Conservation (phyloP, 2,329 filamentous ascomycete genomes). For the Scedosporium dehoogii region DNA sequence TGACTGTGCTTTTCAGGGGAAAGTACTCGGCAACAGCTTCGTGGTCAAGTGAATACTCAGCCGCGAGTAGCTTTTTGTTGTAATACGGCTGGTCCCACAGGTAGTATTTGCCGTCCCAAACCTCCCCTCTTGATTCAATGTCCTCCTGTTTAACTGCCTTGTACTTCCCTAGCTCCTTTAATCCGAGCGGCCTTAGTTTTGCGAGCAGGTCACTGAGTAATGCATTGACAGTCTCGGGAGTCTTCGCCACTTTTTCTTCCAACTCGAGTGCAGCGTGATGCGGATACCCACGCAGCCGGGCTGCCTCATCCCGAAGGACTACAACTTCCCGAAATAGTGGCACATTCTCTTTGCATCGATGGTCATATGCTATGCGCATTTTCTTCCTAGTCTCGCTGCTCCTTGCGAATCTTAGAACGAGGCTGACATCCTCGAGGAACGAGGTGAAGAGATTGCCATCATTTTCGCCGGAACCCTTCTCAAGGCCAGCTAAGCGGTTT, state of each 20-base stretch:
- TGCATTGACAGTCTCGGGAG: conserved; percentile 1
- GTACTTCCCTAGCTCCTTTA: neutral
- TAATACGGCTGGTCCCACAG: neutral
- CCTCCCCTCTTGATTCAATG: neutral
- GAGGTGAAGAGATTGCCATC: too few relatives aligned
- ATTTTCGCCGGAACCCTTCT: too few relatives aligned
- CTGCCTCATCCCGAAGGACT: conserved; percentile 8
- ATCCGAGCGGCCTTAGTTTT: neutral
- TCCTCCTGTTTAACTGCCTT: neutral
- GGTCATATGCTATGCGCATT: neutral
- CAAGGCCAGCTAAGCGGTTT: too few relatives aligned
- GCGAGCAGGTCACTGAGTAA: neutral
- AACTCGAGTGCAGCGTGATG: conserved; percentile 3
- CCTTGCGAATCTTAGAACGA: neutral
- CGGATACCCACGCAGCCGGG: conserved; percentile 6
- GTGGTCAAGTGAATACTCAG: neutral
- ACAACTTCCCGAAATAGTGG: conserved; percentile 5
- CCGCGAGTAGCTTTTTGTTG: neutral
- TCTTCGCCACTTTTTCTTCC: conserved; percentile 3
- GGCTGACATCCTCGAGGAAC: neutral
- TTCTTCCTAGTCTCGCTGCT: neutral
- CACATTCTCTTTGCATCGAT: conserved; percentile 7
- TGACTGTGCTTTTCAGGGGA: neutral
- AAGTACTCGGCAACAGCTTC: neutral
- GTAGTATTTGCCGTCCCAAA: neutral